Conservation (phyloP, 345 rosid genomes). For the Eucalyptus fibrosa region DNA sequence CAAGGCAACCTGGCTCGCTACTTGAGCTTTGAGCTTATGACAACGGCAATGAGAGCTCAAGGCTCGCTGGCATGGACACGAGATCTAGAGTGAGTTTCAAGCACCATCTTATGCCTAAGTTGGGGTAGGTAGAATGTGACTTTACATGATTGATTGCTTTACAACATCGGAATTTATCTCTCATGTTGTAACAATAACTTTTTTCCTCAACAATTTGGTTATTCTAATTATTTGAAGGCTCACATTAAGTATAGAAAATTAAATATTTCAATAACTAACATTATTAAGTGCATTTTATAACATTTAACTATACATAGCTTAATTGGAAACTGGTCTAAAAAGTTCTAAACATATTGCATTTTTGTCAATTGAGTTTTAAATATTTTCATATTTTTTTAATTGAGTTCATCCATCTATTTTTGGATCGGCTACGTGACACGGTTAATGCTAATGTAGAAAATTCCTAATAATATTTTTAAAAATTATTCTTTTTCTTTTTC, state of each 20-base stretch:
- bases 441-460: accelerated
- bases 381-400: accelerated
- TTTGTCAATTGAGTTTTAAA: no score
- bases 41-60: background rate
- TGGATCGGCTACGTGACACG: accelerated
- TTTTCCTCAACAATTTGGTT: background rate
- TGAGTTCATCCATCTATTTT: no score
- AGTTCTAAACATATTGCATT: no score
- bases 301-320: background rate
- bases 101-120: background rate
- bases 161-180: background rate
- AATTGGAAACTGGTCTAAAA: background rate
- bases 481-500: accelerated
- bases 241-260: background rate
- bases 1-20: background rate
- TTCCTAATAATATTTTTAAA: no score
- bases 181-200: background rate
- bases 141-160: background rate
- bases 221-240: background rate
- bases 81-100: no score
- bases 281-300: background rate
- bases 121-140: background rate
- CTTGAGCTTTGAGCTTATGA: background rate
- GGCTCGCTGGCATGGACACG: background rate
- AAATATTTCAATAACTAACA: background rate